phyloP scores from a whole-genome alignment of 495 filamentous ascomycete genomes.

The Hypoxylon intermedium region DNA sequence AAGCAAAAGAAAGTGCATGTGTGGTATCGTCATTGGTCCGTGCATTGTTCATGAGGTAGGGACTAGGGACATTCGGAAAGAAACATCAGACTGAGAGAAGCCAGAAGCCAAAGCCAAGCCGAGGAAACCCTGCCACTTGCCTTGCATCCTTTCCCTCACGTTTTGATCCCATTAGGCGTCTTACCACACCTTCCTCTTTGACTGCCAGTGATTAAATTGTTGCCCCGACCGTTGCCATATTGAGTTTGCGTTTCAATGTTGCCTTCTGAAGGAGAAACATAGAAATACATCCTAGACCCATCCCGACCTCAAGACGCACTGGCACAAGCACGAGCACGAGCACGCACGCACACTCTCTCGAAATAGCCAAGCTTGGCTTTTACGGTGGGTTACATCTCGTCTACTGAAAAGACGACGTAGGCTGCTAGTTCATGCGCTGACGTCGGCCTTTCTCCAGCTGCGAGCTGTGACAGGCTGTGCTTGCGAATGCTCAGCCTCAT shows the following conservation, averaged over 20 bases:
- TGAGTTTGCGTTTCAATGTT: not conserved
- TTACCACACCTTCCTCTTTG: slow-evolving; percentile 9
- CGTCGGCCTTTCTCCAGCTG: slow-evolving; percentile 46
- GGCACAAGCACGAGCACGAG: slow-evolving; percentile 12
- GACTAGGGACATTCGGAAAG: slow-evolving; percentile 31
- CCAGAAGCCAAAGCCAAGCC: slow-evolving; percentile 25
- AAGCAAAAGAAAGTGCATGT: slow-evolving; percentile 6
- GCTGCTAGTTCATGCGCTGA: slow-evolving; percentile 51
- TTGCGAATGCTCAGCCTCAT: slow-evolving; percentile 44
- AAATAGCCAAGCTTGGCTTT: slow-evolving; percentile 26
- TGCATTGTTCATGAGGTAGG: slow-evolving; percentile 7
- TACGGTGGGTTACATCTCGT: slow-evolving; percentile 40
- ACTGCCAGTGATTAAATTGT: not conserved
- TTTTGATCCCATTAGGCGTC: slow-evolving; percentile 18
- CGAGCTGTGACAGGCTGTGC: slow-evolving; percentile 42
- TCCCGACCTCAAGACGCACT: not conserved
- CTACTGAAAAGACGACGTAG: slow-evolving; percentile 16
- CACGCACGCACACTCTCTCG: slow-evolving; percentile 15
- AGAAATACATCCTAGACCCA: not conserved
- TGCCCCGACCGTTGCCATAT: not conserved
- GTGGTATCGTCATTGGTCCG: slow-evolving; percentile 39
- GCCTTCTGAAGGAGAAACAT: not conserved
- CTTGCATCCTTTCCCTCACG: slow-evolving; percentile 36
- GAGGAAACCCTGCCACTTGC: slow-evolving; percentile 29
- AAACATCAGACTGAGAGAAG: slow-evolving; percentile 12